phyloP scores from a whole-genome alignment of 768 basidiomycete species.

The Plicaturopsis crispa region DNA sequence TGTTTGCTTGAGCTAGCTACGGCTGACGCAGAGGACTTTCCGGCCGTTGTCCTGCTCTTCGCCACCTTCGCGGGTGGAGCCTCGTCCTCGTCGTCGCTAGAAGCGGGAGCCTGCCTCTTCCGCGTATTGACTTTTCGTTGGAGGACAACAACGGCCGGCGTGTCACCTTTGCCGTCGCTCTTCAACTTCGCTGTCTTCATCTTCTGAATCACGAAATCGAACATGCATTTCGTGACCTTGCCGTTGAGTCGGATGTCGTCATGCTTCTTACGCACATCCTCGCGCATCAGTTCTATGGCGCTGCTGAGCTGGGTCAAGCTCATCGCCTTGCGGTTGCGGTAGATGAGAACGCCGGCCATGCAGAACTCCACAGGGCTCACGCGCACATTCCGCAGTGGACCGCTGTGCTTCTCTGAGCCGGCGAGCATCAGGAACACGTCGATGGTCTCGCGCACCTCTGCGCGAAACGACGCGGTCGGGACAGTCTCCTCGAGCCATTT shows the following conservation, averaged over 20 bases:
- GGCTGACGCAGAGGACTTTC: too few species aligned
- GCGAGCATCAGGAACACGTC: slow-evolving; percentile 25
- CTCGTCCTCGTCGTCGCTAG: not conserved
- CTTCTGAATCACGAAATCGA: slow-evolving; percentile 21
- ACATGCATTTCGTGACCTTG: slow-evolving; percentile 25
- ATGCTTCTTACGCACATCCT: slow-evolving; percentile 26
- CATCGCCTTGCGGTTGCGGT: slow-evolving; percentile 21
- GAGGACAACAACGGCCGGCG: not conserved
- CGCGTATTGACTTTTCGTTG: too few species aligned
- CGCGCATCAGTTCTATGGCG: slow-evolving; percentile 30
- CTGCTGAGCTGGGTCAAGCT: slow-evolving; percentile 34
- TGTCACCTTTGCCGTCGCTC: not conserved
- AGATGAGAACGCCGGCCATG: slow-evolving; percentile 34
- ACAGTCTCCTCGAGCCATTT: slow-evolving; percentile 27
- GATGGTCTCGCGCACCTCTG: slow-evolving; percentile 23
- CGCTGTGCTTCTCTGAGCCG: slow-evolving; percentile 21
- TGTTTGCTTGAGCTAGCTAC: too few species aligned
- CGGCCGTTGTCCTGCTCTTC: too few species aligned
- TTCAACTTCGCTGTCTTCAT: not conserved
- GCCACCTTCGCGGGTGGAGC: too few species aligned
- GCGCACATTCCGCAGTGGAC: slow-evolving; percentile 18
- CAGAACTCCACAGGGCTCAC: slow-evolving; percentile 39
- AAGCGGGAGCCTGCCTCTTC: not conserved
- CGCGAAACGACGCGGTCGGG: slow-evolving; percentile 17
- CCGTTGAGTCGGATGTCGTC: slow-evolving; percentile 33